Evolutionary conservation across 805 yeast species (phyloP).

Genomic region (Starmerella powellii): DNA sequence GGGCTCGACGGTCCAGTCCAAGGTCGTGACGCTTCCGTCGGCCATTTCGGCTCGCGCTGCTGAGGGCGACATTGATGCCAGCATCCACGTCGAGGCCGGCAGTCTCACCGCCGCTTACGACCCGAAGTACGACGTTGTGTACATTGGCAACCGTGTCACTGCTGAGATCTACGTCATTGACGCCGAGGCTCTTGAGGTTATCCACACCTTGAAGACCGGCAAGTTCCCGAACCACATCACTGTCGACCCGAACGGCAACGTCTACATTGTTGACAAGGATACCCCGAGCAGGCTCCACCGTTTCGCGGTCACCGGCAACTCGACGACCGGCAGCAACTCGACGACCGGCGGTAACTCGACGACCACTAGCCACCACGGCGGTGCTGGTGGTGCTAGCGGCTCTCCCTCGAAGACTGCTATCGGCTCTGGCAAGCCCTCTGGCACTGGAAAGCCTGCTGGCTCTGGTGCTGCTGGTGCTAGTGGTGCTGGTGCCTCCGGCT

Average conservation of each 20-base stretch:
- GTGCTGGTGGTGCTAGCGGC: neutral
- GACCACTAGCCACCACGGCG: neutral
- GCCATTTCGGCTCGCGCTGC: conserved; percentile 2
- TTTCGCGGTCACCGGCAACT: conserved; percentile 8
- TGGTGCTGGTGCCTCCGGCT: too few species aligned
- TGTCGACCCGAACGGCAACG: conserved; percentile 6
- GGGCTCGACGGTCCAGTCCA: neutral
- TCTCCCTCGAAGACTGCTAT: too few species aligned
- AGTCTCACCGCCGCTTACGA: conserved; percentile 14
- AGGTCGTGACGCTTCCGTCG: conserved; percentile 1
- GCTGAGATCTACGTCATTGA: conserved; percentile 13
- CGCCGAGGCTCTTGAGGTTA: conserved; percentile 8
- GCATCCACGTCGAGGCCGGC: conserved; percentile 6
- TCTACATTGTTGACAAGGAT: conserved; percentile 13
- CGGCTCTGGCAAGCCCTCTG: too few species aligned
- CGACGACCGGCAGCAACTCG: neutral
- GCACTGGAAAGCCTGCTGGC: too few species aligned
- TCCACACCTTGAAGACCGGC: conserved; percentile 6
- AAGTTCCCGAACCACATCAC: conserved; percentile 14
- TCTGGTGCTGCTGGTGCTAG: too few species aligned
- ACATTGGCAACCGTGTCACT: conserved; percentile 13
- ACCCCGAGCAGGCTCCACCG: conserved; percentile 4
- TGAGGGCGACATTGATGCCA: conserved; percentile 4
- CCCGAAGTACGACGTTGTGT: conserved; percentile 13
- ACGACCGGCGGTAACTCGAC: neutral